Conservation (phyloP, 129 eudicot genomes). For the Lactuca saligna region DNA sequence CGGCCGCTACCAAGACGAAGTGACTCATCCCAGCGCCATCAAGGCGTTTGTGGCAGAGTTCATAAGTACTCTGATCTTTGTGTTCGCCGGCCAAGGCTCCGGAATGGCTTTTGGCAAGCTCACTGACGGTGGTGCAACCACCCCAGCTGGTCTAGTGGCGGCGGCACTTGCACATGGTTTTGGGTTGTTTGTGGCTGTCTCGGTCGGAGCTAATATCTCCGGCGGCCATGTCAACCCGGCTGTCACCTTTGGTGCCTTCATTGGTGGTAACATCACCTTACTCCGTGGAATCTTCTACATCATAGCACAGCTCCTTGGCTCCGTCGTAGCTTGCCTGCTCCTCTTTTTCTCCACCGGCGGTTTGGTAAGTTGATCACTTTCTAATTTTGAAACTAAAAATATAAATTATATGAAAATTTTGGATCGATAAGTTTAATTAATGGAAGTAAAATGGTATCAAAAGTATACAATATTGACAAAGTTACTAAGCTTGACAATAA, state of each 20-base stretch:
- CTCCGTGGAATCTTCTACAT: constrained; percentile 41
- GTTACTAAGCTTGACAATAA: neutral
- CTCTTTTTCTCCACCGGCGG: constrained; percentile 53
- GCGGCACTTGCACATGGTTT: constrained; percentile 57
- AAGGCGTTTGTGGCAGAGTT: constrained; percentile 55
- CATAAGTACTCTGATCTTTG: constrained; percentile 55
- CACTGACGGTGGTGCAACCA: constrained; percentile 29
- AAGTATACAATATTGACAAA: neutral
- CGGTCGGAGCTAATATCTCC: constrained; percentile 50
- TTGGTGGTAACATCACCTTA: constrained; percentile 54
- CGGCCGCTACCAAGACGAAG: constrained; percentile 45
- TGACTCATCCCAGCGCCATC: constrained; percentile 46
- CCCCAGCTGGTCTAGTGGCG: constrained; percentile 46
- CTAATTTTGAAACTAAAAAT: neutral
- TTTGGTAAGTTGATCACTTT: constrained; percentile 33
- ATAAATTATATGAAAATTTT: neutral
- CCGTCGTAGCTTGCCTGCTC: constrained; percentile 48
- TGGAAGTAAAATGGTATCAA: neutral
- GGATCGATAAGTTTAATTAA: neutral
- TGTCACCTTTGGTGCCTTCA: constrained; percentile 52
- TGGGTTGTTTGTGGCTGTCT: constrained; percentile 55
- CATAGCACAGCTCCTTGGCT: constrained; percentile 61
- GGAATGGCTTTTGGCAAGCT: constrained; percentile 54
- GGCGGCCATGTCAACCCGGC: constrained; percentile 76
- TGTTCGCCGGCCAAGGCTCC: constrained; percentile 64